Evolutionary conservation across 805 yeast genomes (phyloP).

Genomic region (Hanseniaspora nectarophila): DNA sequence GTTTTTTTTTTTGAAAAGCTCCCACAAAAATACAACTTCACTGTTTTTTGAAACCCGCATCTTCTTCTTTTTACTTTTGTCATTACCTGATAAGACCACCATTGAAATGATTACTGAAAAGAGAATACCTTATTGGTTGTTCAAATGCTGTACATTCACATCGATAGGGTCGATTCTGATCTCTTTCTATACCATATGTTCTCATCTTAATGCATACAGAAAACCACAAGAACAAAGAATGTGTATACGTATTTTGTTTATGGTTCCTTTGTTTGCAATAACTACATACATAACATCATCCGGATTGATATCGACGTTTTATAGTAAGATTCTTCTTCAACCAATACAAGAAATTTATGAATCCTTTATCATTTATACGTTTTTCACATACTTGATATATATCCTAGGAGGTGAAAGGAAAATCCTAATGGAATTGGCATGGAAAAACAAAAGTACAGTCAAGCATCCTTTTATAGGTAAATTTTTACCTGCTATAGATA

Average conservation of each 20-base stretch:
- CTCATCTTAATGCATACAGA: slow-evolving; percentile 62
- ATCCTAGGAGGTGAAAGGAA: slow-evolving; percentile 86
- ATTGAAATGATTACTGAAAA: not conserved
- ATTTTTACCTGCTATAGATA: slow-evolving; percentile 52
- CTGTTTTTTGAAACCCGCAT: no score
- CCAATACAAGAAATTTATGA: slow-evolving; percentile 85
- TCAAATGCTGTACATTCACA: slow-evolving; percentile 19
- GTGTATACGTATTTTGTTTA: slow-evolving; percentile 65
- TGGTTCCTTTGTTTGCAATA: slow-evolving; percentile 70
- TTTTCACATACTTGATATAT: slow-evolving; percentile 68
- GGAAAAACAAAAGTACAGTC: slow-evolving; percentile 53
- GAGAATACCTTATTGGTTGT: slow-evolving; percentile 1
- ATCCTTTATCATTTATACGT: slow-evolving; percentile 90
- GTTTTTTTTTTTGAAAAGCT: not conserved
- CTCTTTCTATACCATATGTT: slow-evolving; percentile 35
- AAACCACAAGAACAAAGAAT: slow-evolving; percentile 81
- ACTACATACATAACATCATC: slow-evolving; percentile 41
- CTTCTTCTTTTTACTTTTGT: no score
- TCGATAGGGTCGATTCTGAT: slow-evolving; percentile 30
- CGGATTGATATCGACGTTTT: slow-evolving; percentile 35
- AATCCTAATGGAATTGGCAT: slow-evolving; percentile 52
- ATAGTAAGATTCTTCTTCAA: slow-evolving; percentile 40
- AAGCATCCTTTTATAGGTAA: slow-evolving; percentile 45
- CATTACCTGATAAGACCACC: not conserved
- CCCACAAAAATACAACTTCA: no score